Conservation (phyloP, 768 basidiomycete genomes). For the Macrolepiota albuminosa region DNA sequence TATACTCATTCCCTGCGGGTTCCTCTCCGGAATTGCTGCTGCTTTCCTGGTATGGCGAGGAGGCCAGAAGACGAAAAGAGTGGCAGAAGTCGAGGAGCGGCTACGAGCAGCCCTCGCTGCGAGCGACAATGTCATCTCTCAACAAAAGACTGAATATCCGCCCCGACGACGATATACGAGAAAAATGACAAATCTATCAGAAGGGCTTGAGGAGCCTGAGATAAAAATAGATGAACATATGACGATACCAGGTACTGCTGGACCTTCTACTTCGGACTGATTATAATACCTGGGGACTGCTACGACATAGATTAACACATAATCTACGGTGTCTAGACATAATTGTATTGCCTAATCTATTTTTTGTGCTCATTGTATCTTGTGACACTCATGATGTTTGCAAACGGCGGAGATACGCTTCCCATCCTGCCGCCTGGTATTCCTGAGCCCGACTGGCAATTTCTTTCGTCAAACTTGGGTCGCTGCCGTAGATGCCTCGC, state of each 20-base stretch:
- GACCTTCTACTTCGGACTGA: conserved; percentile 9
- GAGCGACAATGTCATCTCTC: background rate
- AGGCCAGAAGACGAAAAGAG: conserved; percentile 62
- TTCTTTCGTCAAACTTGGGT: conserved; percentile 35
- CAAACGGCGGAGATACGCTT: conserved; percentile 71
- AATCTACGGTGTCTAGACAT: background rate
- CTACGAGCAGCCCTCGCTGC: conserved; percentile 43
- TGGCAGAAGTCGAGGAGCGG: conserved; percentile 56
- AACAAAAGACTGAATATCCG: background rate
- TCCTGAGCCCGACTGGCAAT: conserved; percentile 70
- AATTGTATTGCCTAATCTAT: background rate
- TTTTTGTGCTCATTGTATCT: background rate
- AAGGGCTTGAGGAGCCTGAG: conserved; percentile 16
- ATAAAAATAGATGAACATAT: conserved; percentile 34
- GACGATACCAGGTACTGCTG: conserved; percentile 25
- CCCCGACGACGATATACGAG: background rate
- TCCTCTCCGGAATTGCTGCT: conserved; percentile 73
- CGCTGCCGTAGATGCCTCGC: conserved; percentile 82
- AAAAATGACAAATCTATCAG: conserved; percentile 6
- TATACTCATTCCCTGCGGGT: conserved; percentile 64
- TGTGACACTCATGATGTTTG: conserved; percentile 8
- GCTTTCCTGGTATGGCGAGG: conserved; percentile 74
- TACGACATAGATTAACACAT: background rate
- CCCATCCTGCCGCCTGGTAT: conserved; percentile 87
- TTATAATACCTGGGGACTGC: background rate